Evolutionary conservation across 2,329 filamentous ascomycete genomes (phyloP).

Genomic region (Fusarium duplospermum): DNA sequence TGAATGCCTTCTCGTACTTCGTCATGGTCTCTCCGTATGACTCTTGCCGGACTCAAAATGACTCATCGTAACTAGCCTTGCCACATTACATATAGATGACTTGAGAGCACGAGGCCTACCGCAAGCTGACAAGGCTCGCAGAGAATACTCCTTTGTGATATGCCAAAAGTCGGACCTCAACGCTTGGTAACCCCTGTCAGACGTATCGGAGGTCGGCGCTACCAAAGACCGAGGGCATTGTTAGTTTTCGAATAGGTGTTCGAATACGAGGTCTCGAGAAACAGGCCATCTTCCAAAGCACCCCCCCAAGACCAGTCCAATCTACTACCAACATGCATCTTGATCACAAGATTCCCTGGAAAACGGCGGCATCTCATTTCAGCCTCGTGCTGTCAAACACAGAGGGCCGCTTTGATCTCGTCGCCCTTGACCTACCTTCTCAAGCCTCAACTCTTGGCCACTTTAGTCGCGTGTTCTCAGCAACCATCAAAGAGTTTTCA

Average conservation of each 20-base stretch:
- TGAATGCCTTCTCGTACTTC: background rate
- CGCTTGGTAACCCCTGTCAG: background rate
- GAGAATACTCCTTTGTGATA: background rate
- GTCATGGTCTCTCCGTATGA: background rate
- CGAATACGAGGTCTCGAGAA: background rate
- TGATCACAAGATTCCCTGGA: background rate
- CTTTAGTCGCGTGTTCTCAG: background rate
- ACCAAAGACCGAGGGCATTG: background rate
- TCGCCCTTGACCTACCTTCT: background rate
- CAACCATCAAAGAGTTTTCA: background rate
- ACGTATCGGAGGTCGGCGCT: background rate
- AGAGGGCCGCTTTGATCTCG: background rate
- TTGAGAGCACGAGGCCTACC: background rate
- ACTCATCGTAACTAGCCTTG: background rate
- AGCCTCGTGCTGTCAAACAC: background rate
- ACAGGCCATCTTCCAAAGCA: background rate
- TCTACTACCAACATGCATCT: background rate
- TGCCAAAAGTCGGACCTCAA: background rate
- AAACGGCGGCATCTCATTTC: background rate
- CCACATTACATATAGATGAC: background rate
- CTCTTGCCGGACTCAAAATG: background rate
- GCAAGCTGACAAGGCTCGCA: rapidly evolving
- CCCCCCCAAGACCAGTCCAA: background rate
- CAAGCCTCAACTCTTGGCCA: background rate
- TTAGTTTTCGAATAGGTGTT: background rate